Percentiles rank a stretch among this genome's conserved stretches.
These are phyloP conservation scores for Filobasidium wieringae DNA, from an alignment of 768 basidiomycete species.

Conservation along the genomic window DNA sequence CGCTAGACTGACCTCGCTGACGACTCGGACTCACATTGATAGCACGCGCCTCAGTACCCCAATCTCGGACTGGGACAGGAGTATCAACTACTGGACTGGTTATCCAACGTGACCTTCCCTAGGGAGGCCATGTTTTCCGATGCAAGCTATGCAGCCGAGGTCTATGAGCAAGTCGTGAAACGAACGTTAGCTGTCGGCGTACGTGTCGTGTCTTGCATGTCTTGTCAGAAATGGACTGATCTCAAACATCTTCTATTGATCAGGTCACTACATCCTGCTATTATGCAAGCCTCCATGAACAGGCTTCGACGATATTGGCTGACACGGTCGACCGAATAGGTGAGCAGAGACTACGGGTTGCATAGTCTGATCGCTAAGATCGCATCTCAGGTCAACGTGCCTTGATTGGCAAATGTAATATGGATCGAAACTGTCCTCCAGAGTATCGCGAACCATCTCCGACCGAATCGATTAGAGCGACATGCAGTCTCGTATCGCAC, in stretches of 20 bases:
- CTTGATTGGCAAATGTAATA: slow-evolving; percentile 52
- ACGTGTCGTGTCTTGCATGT: slow-evolving; percentile 32
- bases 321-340: slow-evolving; percentile 57
- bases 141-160: slow-evolving; percentile 52
- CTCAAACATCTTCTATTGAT: too few species aligned
- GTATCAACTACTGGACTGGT: slow-evolving; percentile 81
- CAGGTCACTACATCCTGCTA: slow-evolving; percentile 93
- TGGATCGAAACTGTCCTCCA: slow-evolving; percentile 63
- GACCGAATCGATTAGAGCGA: slow-evolving; percentile 51
- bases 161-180: slow-evolving; percentile 62
- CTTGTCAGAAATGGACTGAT: neutral
- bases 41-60: slow-evolving; percentile 67
- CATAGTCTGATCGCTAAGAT: neutral
- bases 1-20: neutral
- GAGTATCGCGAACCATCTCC: slow-evolving; percentile 58
- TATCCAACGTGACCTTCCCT: slow-evolving; percentile 72
- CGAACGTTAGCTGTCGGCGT: slow-evolving; percentile 65
- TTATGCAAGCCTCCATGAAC: slow-evolving; percentile 69
- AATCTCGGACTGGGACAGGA: slow-evolving; percentile 52
- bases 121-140: slow-evolving; percentile 67
- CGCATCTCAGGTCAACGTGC: slow-evolving; percentile 26
- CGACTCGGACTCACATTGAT: slow-evolving; percentile 7
- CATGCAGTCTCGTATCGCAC: slow-evolving; percentile 55
- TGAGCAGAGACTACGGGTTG: slow-evolving; percentile 28
- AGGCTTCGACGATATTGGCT: slow-evolving; percentile 68